These are phyloP conservation scores for Quercus engelmannii DNA, from an alignment of 306 rosid species.

Conservation along the genomic window DNA sequence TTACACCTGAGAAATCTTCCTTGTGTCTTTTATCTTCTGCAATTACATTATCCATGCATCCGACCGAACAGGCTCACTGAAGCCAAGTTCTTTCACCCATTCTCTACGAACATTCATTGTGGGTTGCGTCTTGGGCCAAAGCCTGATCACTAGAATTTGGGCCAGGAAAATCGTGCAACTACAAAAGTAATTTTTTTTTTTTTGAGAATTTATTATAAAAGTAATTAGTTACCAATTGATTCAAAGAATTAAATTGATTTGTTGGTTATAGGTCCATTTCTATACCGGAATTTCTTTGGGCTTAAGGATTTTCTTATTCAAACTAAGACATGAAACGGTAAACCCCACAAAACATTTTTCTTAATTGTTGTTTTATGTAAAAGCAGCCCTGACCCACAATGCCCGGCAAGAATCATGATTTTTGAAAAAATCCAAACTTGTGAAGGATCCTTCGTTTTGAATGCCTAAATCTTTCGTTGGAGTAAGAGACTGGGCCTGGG, in stretches of 20 bases:
- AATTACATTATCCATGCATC: too few relatives aligned
- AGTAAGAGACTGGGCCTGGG: neutral
- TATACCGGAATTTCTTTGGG: neutral
- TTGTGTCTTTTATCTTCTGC: too few relatives aligned
- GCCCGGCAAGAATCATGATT: constrained; percentile 35
- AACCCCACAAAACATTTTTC: neutral
- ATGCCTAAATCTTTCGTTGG: neutral
- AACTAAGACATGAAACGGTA: neutral
- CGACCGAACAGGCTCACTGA: too few relatives aligned
- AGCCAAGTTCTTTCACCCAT: too few relatives aligned
- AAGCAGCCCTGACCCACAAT: constrained; percentile 30
- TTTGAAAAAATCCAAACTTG: constrained; percentile 19
- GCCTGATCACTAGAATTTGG: too few relatives aligned
- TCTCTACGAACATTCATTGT: too few relatives aligned
- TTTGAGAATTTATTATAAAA: too few relatives aligned
- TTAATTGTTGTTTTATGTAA: neutral
- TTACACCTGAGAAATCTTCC: too few relatives aligned
- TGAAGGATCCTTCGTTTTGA: constrained; percentile 6
- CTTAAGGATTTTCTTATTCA: neutral
- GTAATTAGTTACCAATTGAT: too few relatives aligned
- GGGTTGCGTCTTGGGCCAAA: too few relatives aligned
- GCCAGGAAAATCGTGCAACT: too few relatives aligned
- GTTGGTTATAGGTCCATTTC: neutral
- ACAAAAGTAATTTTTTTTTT: too few relatives aligned
- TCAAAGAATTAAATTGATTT: neutral